Conservation (phyloP, 1,284 basidiomycete genomes). For the Golubevia sp. region DNA sequence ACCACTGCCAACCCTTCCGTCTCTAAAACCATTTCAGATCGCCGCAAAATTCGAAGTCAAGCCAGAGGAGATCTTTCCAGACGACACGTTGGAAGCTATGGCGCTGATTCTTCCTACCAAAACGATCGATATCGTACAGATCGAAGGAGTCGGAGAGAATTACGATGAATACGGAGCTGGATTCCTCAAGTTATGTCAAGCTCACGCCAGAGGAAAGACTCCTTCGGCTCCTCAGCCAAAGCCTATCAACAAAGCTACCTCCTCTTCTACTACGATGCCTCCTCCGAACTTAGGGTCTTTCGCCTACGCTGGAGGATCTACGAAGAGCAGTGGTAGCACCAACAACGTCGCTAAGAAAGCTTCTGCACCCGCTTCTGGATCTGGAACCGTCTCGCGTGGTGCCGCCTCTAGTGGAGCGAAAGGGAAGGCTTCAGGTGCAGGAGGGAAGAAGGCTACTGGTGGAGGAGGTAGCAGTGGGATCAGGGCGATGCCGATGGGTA, state of each 20-base stretch:
- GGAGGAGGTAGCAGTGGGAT: too few relatives aligned
- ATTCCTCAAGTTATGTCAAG: conserved; percentile 20
- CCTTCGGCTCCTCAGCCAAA: neutral
- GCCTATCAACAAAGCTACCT: neutral
- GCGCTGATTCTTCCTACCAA: conserved; percentile 11
- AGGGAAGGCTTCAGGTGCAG: too few relatives aligned
- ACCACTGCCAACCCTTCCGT: conserved; percentile 16
- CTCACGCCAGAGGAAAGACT: neutral
- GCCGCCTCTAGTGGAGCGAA: too few relatives aligned
- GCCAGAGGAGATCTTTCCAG: conserved; percentile 13
- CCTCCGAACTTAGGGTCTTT: neutral
- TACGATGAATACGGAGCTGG: conserved; percentile 12
- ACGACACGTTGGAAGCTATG: conserved; percentile 17
- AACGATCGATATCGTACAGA: neutral
- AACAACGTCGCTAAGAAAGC: too few relatives aligned
- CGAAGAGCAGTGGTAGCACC: too few relatives aligned
- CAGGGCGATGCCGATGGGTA: too few relatives aligned
- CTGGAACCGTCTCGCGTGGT: too few relatives aligned
- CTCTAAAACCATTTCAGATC: conserved; percentile 17
- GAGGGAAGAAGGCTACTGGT: too few relatives aligned
- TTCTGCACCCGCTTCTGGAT: too few relatives aligned
- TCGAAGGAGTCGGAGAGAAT: conserved; percentile 4
- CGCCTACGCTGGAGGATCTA: neutral
- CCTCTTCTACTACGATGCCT: neutral
- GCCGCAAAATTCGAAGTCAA: conserved; percentile 9